These are phyloP conservation scores for Cyanidiococcus yangmingshanensis DNA, from an alignment of 23 red algal species.

Conservation along the genomic window DNA sequence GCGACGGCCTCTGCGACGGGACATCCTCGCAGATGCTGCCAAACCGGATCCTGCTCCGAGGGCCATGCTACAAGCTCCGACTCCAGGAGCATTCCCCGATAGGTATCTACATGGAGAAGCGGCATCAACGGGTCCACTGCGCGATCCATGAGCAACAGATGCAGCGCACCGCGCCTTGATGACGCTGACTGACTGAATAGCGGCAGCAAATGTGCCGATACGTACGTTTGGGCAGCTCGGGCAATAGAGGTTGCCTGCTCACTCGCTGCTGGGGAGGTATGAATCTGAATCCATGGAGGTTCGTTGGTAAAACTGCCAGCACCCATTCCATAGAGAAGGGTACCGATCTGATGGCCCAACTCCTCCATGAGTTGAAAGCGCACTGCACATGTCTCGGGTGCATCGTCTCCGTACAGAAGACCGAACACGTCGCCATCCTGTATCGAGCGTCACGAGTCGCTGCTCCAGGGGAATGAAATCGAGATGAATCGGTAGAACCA, in stretches of 20 bases:
- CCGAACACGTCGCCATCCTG: neutral
- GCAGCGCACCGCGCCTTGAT: neutral
- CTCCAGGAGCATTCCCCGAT: neutral
- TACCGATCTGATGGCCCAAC: constrained; percentile 12
- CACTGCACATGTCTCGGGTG: neutral
- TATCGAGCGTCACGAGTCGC: neutral
- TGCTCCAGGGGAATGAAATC: neutral
- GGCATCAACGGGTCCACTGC: constrained; percentile 2
- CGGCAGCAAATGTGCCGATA: neutral
- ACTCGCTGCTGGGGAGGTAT: neutral
- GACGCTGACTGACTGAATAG: neutral
- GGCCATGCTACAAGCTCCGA: neutral
- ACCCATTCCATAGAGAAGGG: neutral
- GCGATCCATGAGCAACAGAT: constrained; percentile 7
- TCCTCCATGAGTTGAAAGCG: constrained; percentile 2
- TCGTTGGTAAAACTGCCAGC: neutral
- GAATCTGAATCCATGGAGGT: constrained; percentile 13
- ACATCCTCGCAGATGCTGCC: neutral
- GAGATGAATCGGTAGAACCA: neutral
- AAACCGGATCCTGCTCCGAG: neutral
- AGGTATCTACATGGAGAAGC: neutral
- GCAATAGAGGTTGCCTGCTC: neutral
- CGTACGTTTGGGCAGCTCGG: constrained; percentile 1
- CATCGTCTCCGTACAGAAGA: neutral
- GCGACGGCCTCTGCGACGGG: neutral